These are phyloP conservation scores for Prunus padus DNA, from an alignment of 306 rosid genomes.

Conservation along the genomic window DNA sequence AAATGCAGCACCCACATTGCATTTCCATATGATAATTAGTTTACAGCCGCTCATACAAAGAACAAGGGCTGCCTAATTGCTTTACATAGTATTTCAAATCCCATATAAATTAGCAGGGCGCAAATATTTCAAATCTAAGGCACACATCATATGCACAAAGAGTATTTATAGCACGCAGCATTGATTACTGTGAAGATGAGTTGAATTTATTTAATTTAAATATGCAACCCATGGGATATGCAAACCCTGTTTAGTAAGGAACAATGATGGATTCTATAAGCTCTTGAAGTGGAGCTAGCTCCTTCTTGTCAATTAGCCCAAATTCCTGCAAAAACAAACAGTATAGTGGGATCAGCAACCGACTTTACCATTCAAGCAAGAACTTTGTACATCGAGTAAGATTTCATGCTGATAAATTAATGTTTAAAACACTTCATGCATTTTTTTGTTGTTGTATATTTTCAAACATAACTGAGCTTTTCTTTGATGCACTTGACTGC, in stretches of 20 bases:
- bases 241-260: conserved; percentile 60
- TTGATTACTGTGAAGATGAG: conserved; percentile 22
- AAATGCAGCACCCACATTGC: not conserved
- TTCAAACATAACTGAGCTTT: not conserved
- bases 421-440: not conserved
- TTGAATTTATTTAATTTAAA: conserved; percentile 30
- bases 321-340: conserved; percentile 66
- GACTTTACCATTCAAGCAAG: not conserved
- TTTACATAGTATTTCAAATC: conserved; percentile 9
- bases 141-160: conserved; percentile 35
- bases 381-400: not conserved
- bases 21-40: not conserved
- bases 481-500: not conserved
- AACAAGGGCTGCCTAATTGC: not conserved
- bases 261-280: conserved; percentile 88
- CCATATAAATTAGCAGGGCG: conserved; percentile 13
- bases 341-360: not conserved
- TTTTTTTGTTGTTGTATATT: too few relatives aligned
- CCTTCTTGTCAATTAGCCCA: conserved; percentile 92
- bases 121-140: not conserved
- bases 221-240: conserved; percentile 29
- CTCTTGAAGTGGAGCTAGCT: conserved; percentile 99
- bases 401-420: not conserved
- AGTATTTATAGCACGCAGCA: conserved; percentile 2
- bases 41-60: not conserved